Conservation (phyloP, 306 rosid species). For the Corylus heterophylla region DNA sequence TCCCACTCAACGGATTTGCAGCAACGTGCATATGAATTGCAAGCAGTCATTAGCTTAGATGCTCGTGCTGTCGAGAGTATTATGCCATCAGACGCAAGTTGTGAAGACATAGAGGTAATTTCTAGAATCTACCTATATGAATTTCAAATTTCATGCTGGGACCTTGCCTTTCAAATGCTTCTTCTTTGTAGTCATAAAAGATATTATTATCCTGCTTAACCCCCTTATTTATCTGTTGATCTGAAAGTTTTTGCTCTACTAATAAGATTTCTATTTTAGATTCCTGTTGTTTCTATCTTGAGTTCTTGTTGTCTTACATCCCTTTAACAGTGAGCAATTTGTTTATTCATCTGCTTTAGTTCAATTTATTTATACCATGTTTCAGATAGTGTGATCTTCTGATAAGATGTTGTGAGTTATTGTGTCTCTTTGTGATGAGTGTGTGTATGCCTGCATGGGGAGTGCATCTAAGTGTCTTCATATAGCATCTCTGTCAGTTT, state of each 20-base stretch:
- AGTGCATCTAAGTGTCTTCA: neutral
- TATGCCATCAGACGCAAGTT: slow-evolving; percentile 75
- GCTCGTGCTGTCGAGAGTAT: slow-evolving; percentile 52
- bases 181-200: neutral
- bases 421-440: too few species aligned
- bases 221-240: neutral
- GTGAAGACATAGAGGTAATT: slow-evolving; percentile 79
- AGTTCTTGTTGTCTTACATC: slow-evolving; percentile 1
- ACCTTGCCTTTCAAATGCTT: neutral
- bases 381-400: neutral
- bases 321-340: neutral
- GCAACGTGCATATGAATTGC: slow-evolving; percentile 94
- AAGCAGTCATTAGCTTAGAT: slow-evolving; percentile 59
- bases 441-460: neutral
- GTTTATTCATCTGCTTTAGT: neutral
- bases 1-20: slow-evolving; percentile 90
- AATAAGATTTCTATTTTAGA: neutral
- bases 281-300: neutral
- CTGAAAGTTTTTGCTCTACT: neutral
- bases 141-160: neutral
- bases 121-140: neutral
- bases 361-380: neutral
- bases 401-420: neutral
- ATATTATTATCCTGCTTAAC: neutral
- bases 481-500: neutral